Conservation (phyloP, 2,329 filamentous ascomycete species). For the Pseudonectria foliicola region DNA sequence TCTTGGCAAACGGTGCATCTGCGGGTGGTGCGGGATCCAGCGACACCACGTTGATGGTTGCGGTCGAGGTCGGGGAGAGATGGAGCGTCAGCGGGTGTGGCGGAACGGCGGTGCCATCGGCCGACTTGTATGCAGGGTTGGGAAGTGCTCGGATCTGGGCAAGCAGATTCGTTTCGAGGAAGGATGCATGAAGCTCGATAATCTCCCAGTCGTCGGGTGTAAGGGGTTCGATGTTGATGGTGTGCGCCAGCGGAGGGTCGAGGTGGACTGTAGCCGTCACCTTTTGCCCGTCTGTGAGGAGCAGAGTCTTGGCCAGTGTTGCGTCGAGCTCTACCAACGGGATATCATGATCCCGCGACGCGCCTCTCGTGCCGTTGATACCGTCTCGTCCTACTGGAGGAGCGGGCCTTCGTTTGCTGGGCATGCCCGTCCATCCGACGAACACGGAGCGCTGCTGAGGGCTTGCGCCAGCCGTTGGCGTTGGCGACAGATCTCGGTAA, state of each 20-base stretch:
- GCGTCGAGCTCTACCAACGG: constrained; percentile 80
- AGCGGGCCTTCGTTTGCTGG: constrained; percentile 75
- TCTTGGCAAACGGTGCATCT: constrained; percentile 76
- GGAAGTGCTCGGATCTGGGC: constrained; percentile 89
- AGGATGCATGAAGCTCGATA: constrained; percentile 93
- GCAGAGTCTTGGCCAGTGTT: constrained; percentile 70
- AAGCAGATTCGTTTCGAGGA: constrained; percentile 87
- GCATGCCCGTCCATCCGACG: constrained; percentile 96
- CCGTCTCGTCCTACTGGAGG: constrained; percentile 70
- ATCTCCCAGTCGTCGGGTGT: constrained; percentile 98
- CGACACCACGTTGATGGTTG: constrained; percentile 79
- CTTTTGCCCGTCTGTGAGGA: constrained; percentile 75
- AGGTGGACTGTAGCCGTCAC: constrained; percentile 67
- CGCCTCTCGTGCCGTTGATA: constrained; percentile 51
- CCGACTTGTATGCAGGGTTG: constrained; percentile 63
- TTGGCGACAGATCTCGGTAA: constrained; percentile 50
- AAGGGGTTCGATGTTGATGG: constrained; percentile 91
- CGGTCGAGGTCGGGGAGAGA: constrained; percentile 89
- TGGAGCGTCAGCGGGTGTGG: constrained; percentile 84
- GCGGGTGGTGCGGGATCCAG: constrained; percentile 66
- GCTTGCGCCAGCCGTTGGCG: constrained; percentile 37
- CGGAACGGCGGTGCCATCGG: constrained; percentile 42
- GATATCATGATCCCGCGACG: constrained; percentile 66
- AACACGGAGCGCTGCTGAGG: constrained; percentile 64
- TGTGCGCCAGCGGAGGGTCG: constrained; percentile 85